A percentile compares a stretch with the other conserved stretches of the same genome.
These are phyloP conservation scores for Zancudomyces culisetae DNA, from an alignment of 371 early-diverging fungal genomes.

Conservation along the genomic window DNA sequence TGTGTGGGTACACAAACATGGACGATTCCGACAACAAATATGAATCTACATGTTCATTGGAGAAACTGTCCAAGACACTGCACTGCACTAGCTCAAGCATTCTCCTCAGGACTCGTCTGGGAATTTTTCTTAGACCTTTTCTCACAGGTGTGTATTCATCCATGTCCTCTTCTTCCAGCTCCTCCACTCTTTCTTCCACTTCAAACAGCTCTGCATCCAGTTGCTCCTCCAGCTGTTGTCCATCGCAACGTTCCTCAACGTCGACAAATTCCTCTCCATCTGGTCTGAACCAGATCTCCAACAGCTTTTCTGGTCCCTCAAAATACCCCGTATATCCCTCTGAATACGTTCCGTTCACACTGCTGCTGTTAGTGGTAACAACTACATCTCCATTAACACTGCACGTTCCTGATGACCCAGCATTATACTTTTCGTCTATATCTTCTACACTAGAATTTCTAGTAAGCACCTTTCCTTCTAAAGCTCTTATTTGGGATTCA, in stretches of 20 bases:
- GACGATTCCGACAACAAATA: slow-evolving; percentile 90
- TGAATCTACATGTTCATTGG: slow-evolving; percentile 61
- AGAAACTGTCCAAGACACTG: slow-evolving; percentile 63
- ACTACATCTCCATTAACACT: neutral
- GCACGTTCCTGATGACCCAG: neutral
- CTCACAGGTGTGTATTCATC: slow-evolving; percentile 18
- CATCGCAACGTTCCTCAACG: neutral
- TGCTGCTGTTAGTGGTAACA: slow-evolving; percentile 14
- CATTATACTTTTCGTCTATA: neutral
- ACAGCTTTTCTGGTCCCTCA: slow-evolving; percentile 91
- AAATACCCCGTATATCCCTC: slow-evolving; percentile 35
- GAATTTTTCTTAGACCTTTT: slow-evolving; percentile 54
- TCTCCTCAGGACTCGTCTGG: slow-evolving; percentile 59
- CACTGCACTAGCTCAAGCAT: slow-evolving; percentile 85
- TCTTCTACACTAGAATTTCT: too few relatives aligned
- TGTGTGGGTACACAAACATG: slow-evolving; percentile 88
- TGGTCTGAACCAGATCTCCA: slow-evolving; percentile 81
- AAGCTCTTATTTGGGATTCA: too few relatives aligned
- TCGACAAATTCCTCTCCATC: slow-evolving; percentile 7
- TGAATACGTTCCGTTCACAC: slow-evolving; percentile 21
- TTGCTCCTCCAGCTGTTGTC: too few relatives aligned
- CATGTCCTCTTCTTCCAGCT: slow-evolving; percentile 17
- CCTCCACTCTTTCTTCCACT: neutral
- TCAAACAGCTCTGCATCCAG: slow-evolving; percentile 7
- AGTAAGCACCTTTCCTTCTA: too few relatives aligned